Conservation (phyloP, 768 basidiomycete genomes). For the Mycena albidolilacea region DNA sequence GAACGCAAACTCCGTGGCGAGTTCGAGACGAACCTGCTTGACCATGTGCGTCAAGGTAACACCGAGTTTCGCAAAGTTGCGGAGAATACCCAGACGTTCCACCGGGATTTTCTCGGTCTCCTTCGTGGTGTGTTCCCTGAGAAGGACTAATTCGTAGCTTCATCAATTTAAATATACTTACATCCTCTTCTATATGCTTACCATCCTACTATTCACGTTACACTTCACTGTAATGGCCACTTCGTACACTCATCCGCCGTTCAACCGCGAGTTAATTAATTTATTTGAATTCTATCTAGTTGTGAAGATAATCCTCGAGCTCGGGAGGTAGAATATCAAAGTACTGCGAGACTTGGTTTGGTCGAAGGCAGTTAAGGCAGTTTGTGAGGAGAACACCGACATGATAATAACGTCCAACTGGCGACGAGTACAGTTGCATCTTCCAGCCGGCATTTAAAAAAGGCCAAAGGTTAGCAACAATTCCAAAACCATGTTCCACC, state of each 20-base stretch:
- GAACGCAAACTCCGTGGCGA: slow-evolving; percentile 19
- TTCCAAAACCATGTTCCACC: slow-evolving; percentile 50
- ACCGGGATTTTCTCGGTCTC: not conserved
- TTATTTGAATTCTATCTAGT: not conserved
- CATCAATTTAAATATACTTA: not conserved
- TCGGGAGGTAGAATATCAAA: slow-evolving; percentile 42
- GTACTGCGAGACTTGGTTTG: slow-evolving; percentile 44
- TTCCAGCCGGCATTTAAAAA: slow-evolving; percentile 45
- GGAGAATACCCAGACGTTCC: not conserved
- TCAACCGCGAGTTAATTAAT: not conserved
- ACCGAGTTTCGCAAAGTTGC: not conserved
- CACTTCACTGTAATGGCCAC: not conserved
- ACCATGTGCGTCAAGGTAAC: not conserved
- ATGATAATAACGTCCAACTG: slow-evolving; percentile 46
- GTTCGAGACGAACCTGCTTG: not conserved
- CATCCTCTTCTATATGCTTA: not conserved
- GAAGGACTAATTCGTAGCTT: not conserved
- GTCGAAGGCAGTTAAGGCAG: slow-evolving; percentile 41
- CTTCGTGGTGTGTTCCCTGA: not conserved
- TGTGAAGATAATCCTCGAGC: slow-evolving; percentile 24
- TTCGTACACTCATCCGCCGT: not conserved
- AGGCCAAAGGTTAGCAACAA: slow-evolving; percentile 39
- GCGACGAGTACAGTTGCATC: slow-evolving; percentile 34
- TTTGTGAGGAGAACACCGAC: slow-evolving; percentile 46
- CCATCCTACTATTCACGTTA: not conserved